Evolutionary conservation across 2,329 filamentous ascomycete genomes (phyloP), one percentile per base, ranked within the genome.

Genomic region (Taxawa tesnikishii): DNA sequence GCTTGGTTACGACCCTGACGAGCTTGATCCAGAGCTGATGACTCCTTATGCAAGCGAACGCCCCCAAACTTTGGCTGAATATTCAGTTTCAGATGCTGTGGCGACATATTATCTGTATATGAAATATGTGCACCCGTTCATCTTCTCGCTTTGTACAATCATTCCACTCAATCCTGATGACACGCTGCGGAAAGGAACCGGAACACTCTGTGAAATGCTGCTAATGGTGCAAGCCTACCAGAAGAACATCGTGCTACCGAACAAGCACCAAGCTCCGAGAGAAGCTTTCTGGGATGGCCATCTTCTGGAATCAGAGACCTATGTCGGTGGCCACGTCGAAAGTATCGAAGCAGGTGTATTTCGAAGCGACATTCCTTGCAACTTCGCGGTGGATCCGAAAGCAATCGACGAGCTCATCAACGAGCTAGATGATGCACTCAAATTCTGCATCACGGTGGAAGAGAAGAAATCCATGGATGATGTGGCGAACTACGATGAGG

Each of bases 61-160:
- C 43, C 90, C 90, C 0, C 90, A 98, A 53, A 93, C 84, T 0
- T 66, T 98, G 31, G 88, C 90, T 6, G 90, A 98, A 50, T 98
- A 98, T 60, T 98, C 92, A 0, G 90, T 98, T 27, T 98, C 92
- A 48, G 92, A 98, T 67, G 92, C 92, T 7, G 90, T 98, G 31
- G 90, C 90, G 14, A 98, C 90, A 1, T 98, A 98, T 55, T 98
- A 98, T 52, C 65, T 98, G 40, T 98, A 98, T 68, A 98, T 98
- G 92, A 98, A 98, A 78, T 98, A 98, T 56, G 83, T 98, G n/a
- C 90, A 98, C 55, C 90, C 90, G 3, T 98, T 98, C 64, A 90
- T 98, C 54, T 98, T 98, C 68, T 96, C 92, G 1, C 66, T 98
- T 1, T 98, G 90, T 59, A 98, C 87, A 1, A 94, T 98, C 60